Conservation (phyloP, 345 rosid species). For the Aquilaria sinensis region DNA sequence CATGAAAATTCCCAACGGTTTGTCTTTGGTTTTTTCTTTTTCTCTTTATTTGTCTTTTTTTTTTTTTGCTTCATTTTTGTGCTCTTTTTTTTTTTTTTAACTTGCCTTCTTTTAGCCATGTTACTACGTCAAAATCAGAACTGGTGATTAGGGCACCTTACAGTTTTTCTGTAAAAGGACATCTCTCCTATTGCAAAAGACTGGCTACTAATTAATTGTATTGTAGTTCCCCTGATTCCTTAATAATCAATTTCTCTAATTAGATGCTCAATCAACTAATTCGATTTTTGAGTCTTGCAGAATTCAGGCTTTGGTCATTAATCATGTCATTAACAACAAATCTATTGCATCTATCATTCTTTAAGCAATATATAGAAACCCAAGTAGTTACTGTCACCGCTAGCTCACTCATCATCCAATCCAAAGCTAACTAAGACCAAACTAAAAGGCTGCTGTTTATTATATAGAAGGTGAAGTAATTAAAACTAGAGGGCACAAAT, state of each 20-base stretch:
- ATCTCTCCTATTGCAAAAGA: constrained; percentile 35
- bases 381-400: no score
- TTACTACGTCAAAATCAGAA: constrained; percentile 43
- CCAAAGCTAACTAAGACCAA: no score
- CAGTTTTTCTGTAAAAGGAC: constrained; percentile 31
- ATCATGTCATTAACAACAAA: no score
- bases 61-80: not conserved
- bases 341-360: no score
- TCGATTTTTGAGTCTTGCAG: no score
- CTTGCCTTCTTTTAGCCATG: constrained; percentile 20
- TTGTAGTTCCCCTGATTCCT: constrained; percentile 24
- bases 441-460: no score
- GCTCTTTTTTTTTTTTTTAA: not conserved
- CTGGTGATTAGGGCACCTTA: constrained; percentile 18
- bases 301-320: no score
- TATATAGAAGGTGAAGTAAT: no score
- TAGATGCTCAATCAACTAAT: no score
- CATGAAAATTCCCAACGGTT: constrained; percentile 17
- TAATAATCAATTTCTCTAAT: constrained; percentile 1
- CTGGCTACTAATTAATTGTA: constrained; percentile 11
- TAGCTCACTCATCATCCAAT: no score
- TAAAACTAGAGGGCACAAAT: no score
- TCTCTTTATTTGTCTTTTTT: not conserved
- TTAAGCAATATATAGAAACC: no score
- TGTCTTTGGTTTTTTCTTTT: constrained; percentile 10